These are phyloP conservation scores for Salinomyces thailandicus DNA, from an alignment of 2,329 filamentous ascomycete genomes.

Conservation along the genomic window DNA sequence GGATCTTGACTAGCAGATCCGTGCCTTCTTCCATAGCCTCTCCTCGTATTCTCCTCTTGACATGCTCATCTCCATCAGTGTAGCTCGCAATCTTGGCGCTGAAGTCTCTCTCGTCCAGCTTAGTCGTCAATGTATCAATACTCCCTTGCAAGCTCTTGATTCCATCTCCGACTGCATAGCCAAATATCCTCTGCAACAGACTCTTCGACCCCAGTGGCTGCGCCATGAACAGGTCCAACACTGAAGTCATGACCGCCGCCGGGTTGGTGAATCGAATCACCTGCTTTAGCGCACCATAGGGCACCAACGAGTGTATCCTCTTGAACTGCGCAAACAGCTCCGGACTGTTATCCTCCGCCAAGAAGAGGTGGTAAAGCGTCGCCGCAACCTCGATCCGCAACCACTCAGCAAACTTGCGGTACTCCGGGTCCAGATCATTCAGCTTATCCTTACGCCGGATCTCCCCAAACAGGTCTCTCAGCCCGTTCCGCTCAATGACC, in stretches of 20 bases:
- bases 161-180: slow-evolving; percentile 79
- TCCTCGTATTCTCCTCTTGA: slow-evolving; percentile 62
- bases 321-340: slow-evolving; percentile 91
- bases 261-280: slow-evolving; percentile 94
- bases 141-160: slow-evolving; percentile 77
- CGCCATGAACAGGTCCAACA: slow-evolving; percentile 88
- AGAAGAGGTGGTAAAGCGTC: slow-evolving; percentile 91
- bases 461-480: slow-evolving; percentile 86
- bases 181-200: slow-evolving; percentile 88
- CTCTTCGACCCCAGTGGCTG: slow-evolving; percentile 88
- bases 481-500: slow-evolving; percentile 66
- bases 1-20: slow-evolving; percentile 74
- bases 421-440: slow-evolving; percentile 80
- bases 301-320: slow-evolving; percentile 86
- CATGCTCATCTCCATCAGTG: slow-evolving; percentile 59
- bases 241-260: slow-evolving; percentile 89
- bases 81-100: slow-evolving; percentile 74
- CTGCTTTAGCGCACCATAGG: slow-evolving; percentile 89
- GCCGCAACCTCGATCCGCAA: slow-evolving; percentile 92
- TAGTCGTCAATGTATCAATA: slow-evolving; percentile 64
- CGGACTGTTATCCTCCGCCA: slow-evolving; percentile 95
- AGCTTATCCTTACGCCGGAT: slow-evolving; percentile 86
- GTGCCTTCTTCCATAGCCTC: slow-evolving; percentile 65
- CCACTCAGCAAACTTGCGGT: slow-evolving; percentile 98
- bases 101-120: slow-evolving; percentile 72